phyloP scores from a whole-genome alignment of 331 rosid species.

The Stylosanthes scabra region DNA sequence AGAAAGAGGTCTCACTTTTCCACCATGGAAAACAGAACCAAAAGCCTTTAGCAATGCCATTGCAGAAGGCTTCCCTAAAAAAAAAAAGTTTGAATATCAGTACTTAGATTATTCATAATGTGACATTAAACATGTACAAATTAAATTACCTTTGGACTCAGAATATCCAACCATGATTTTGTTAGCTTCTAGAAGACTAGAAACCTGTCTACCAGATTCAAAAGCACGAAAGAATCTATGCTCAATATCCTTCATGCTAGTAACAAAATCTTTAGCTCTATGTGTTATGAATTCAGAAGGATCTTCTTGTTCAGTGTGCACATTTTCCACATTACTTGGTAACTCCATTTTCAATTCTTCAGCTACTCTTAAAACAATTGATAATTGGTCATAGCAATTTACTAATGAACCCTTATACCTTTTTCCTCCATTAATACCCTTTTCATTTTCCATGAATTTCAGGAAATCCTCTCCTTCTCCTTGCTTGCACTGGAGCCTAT shows the following conservation, averaged over 20 bases:
- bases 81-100: slow-evolving; percentile 6
- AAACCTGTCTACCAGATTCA: slow-evolving; percentile 75
- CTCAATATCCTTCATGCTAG: slow-evolving; percentile 82
- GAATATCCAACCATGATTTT: slow-evolving; percentile 72
- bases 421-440: slow-evolving; percentile 48
- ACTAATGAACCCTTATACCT: neutral
- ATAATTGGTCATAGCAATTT: slow-evolving; percentile 2
- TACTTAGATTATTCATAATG: neutral
- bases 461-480: slow-evolving; percentile 20
- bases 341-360: slow-evolving; percentile 18
- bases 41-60: slow-evolving; percentile 53
- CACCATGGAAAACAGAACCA: slow-evolving; percentile 54
- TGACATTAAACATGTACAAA: neutral
- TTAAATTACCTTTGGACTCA: slow-evolving; percentile 61
- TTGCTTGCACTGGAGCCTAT: slow-evolving; percentile 19
- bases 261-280: slow-evolving; percentile 83
- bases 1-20: slow-evolving; percentile 49
- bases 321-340: slow-evolving; percentile 40
- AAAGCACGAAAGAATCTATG: slow-evolving; percentile 70
- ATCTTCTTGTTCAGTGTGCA: slow-evolving; percentile 67
- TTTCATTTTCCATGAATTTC: neutral
- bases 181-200: slow-evolving; percentile 76
- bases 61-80: slow-evolving; percentile 57
- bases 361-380: slow-evolving; percentile 15
- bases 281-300: slow-evolving; percentile 91